Conservation (phyloP, 2,329 filamentous ascomycete species). For the Aureobasidium sp. region DNA sequence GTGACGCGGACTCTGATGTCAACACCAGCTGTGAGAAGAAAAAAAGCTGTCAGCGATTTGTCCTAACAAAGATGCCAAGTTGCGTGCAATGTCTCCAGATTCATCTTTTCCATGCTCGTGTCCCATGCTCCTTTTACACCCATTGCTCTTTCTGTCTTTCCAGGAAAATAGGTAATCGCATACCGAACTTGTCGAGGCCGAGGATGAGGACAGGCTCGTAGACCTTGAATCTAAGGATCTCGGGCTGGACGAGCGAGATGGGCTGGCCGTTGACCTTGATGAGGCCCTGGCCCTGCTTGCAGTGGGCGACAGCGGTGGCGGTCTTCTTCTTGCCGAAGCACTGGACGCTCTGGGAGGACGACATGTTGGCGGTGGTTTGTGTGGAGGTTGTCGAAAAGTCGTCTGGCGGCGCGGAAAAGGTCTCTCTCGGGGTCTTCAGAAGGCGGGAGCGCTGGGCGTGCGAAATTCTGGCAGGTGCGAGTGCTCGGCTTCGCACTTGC, state of each 20-base stretch:
- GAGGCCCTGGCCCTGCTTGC: slow-evolving; percentile 85
- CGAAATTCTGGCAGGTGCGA: slow-evolving; percentile 1
- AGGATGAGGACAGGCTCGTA: slow-evolving; percentile 98
- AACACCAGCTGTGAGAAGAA: slow-evolving; percentile 52
- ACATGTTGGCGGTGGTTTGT: slow-evolving; percentile 39
- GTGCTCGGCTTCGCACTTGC: slow-evolving; percentile 5
- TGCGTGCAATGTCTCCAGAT: background rate
- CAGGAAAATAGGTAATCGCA: slow-evolving; percentile 18
- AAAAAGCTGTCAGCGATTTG: slow-evolving; percentile 6
- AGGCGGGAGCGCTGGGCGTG: background rate
- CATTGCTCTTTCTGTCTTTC: slow-evolving; percentile 2
- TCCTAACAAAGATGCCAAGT: background rate
- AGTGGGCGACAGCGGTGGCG: slow-evolving; percentile 73
- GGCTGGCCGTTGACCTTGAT: slow-evolving; percentile 99
- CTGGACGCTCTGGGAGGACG: slow-evolving; percentile 61
- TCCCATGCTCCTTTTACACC: slow-evolving; percentile 4
- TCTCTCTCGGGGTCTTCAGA: background rate
- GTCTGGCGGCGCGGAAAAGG: background rate
- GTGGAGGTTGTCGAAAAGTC: slow-evolving; percentile 15
- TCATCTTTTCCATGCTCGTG: background rate
- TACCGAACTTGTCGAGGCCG: slow-evolving; percentile 89
- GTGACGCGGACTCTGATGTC: slow-evolving; percentile 95
- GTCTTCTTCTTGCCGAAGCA: slow-evolving; percentile 90
- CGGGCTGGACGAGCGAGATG: slow-evolving; percentile 85
- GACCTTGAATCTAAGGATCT: slow-evolving; percentile 98